Conservation (phyloP, 805 yeast species). For the Hanseniaspora lindneri region DNA sequence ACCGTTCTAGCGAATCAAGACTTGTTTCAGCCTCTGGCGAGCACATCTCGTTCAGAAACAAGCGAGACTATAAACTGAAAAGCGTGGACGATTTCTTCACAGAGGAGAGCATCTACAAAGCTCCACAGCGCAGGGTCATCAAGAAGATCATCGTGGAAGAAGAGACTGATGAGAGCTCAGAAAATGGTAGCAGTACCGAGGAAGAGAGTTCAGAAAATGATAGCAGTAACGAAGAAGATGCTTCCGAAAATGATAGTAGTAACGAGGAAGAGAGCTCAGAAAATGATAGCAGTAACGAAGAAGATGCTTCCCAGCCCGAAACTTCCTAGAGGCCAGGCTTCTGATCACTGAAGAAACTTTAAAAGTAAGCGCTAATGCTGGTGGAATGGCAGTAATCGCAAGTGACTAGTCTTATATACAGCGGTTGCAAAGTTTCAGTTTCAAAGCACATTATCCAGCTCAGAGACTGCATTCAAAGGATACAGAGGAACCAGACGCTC, state of each 20-base stretch:
- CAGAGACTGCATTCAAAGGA: slow-evolving; percentile 44
- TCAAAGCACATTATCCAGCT: slow-evolving; percentile 35
- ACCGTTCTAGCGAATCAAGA: background rate
- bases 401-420: too few relatives aligned
- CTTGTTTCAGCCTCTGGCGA: slow-evolving; percentile 11
- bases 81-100: slow-evolving; percentile 80
- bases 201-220: slow-evolving; percentile 15
- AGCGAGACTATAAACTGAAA: slow-evolving; percentile 46
- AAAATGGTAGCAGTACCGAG: slow-evolving; percentile 13
- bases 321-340: too few relatives aligned
- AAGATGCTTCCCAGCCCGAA: background rate
- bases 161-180: slow-evolving; percentile 23
- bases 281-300: slow-evolving; percentile 8
- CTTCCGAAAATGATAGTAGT: background rate
- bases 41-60: slow-evolving; percentile 20
- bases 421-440: too few relatives aligned
- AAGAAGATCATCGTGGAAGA: slow-evolving; percentile 23
- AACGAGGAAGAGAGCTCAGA: slow-evolving; percentile 8
- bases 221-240: slow-evolving; percentile 1
- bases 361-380: too few relatives aligned
- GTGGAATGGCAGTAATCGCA: too few relatives aligned
- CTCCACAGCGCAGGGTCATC: slow-evolving; percentile 20
- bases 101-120: slow-evolving; percentile 27
- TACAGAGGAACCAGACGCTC: slow-evolving; percentile 75
- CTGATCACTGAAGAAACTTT: too few relatives aligned